A percentile compares a stretch with the other conserved stretches of the same genome.
Evolutionary conservation across 2,329 filamentous ascomycete species (phyloP).

Genomic region (Penicillium griseofulvum): DNA sequence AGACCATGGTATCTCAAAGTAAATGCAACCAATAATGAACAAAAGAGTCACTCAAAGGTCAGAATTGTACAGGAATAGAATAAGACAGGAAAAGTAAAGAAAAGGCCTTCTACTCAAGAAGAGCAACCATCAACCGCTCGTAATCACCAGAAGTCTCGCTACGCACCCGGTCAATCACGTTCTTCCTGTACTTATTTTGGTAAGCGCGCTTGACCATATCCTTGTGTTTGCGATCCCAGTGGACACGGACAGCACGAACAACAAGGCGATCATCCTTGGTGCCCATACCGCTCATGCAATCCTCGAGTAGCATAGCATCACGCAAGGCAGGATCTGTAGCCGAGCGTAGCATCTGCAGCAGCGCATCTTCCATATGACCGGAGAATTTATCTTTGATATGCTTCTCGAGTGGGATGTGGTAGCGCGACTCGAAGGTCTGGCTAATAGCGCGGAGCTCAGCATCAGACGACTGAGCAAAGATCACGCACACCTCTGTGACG

Average conservation of each 20-base stretch:
- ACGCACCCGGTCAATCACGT: conserved; percentile 67
- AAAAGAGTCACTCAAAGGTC: not conserved
- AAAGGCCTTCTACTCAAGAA: conserved; percentile 42
- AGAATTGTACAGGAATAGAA: conserved; percentile 3
- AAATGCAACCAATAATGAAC: not conserved
- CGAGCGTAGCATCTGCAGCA: conserved; percentile 73
- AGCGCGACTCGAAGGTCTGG: conserved; percentile 70
- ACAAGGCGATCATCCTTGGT: conserved; percentile 83
- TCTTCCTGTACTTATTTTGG: conserved; percentile 65
- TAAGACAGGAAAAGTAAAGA: not conserved
- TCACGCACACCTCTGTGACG: conserved; percentile 62
- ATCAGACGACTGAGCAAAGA: conserved; percentile 73
- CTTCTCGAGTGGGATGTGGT: conserved; percentile 66
- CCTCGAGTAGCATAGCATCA: conserved; percentile 79
- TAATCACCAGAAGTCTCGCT: conserved; percentile 87
- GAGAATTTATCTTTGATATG: conserved; percentile 80
- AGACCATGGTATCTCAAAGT: conserved; percentile 3
- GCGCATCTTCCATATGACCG: conserved; percentile 85
- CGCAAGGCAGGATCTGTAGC: conserved; percentile 79
- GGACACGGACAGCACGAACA: conserved; percentile 70
- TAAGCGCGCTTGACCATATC: conserved; percentile 77
- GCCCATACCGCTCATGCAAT: conserved; percentile 79
- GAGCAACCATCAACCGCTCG: conserved; percentile 69
- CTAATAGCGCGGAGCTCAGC: conserved; percentile 80
- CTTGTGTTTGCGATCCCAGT: conserved; percentile 78